Evolutionary conservation across 169 alveolate species (phyloP).

Genomic region (Plasmodium gonderi): DNA sequence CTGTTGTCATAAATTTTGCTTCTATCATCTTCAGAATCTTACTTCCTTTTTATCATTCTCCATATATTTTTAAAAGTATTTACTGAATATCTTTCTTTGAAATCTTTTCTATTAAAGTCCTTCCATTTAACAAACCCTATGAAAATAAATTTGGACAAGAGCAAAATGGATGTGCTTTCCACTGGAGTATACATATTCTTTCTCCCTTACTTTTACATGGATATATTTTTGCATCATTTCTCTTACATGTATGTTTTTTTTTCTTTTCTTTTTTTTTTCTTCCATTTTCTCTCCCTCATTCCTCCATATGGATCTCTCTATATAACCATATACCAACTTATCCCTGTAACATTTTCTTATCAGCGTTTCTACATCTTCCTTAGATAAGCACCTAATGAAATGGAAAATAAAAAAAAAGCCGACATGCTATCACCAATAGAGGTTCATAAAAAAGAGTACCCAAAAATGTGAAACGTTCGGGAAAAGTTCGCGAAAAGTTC

Average conservation of each 20-base stretch:
- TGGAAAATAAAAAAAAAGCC: neutral
- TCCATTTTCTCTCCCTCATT: neutral
- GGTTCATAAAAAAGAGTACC: too few relatives aligned
- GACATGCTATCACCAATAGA: too few relatives aligned
- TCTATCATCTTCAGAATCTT: neutral
- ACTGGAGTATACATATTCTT: too few relatives aligned
- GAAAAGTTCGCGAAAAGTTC: too few relatives aligned
- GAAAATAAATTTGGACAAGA: neutral
- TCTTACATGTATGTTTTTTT: neutral
- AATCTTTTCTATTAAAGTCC: conserved; percentile 28
- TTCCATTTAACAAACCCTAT: conserved; percentile 62
- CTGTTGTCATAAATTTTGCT: too few relatives aligned
- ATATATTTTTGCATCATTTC: too few relatives aligned
- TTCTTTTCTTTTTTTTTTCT: neutral
- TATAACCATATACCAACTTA: conserved; percentile 57
- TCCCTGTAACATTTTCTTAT: conserved; percentile 53
- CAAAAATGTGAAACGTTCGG: too few relatives aligned
- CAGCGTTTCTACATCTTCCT: conserved; percentile 17
- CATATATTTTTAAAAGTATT: conserved; percentile 54
- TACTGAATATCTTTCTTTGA: conserved; percentile 1
- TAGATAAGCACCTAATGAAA: neutral
- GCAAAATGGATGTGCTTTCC: too few relatives aligned
- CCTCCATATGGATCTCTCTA: neutral
- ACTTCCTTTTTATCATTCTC: conserved; percentile 53
- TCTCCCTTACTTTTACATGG: too few relatives aligned